Conservation (phyloP, 1,284 basidiomycete species). For the Trichosporon inkin region DNA sequence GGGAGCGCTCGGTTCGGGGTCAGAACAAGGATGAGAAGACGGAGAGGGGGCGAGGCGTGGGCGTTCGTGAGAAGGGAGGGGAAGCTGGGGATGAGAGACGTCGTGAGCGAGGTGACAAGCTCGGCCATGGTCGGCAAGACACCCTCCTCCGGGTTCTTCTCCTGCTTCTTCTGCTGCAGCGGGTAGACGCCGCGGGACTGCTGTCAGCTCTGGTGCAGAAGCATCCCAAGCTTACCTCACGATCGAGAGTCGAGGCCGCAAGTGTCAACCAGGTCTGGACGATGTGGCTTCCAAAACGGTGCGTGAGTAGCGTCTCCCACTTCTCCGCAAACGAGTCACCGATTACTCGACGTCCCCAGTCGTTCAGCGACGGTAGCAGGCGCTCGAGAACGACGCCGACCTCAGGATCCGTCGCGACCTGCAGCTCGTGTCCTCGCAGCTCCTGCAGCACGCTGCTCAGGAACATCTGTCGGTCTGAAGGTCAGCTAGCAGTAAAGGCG, state of each 20-base stretch:
- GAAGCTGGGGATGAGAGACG: constrained; percentile 54
- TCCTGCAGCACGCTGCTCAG: constrained; percentile 77
- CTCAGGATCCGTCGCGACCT: constrained; percentile 84
- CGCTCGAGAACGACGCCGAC: constrained; percentile 82
- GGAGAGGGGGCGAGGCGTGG: constrained; percentile 81
- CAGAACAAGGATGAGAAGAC: constrained; percentile 70
- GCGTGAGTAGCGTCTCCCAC: constrained; percentile 67
- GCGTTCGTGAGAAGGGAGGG: constrained; percentile 68
- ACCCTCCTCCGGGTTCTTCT: constrained; percentile 48
- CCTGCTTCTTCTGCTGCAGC: constrained; percentile 52
- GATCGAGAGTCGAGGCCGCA: constrained; percentile 66
- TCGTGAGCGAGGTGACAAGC: constrained; percentile 26
- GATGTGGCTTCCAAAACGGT: constrained; percentile 89
- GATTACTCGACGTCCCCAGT: constrained; percentile 82
- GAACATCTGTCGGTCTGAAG: constrained; percentile 71
- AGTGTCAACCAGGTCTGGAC: constrained; percentile 78
- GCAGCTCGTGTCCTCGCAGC: constrained; percentile 78
- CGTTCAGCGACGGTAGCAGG: constrained; percentile 85
- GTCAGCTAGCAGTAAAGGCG: background rate
- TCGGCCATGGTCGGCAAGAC: constrained; percentile 67
- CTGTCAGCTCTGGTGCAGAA: background rate
- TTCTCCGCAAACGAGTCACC: constrained; percentile 77
- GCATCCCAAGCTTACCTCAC: constrained; percentile 62
- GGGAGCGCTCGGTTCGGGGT: constrained; percentile 51
- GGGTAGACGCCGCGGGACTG: constrained; percentile 65